phyloP scores from a whole-genome alignment of 2,329 filamentous ascomycete species.

The Juglanconis oblonga region DNA sequence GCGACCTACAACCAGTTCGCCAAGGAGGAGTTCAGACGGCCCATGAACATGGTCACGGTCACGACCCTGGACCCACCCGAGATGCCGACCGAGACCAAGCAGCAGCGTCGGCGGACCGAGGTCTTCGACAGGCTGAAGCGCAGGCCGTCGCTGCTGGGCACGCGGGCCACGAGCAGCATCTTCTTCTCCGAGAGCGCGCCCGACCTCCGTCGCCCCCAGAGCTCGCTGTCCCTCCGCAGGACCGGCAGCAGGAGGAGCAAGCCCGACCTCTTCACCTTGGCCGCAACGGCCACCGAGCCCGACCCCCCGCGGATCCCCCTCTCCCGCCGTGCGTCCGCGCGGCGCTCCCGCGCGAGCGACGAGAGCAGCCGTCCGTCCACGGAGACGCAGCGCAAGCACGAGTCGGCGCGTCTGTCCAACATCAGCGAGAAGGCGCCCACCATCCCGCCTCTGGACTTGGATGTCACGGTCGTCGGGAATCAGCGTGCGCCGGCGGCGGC shows the following conservation, averaged over 20 bases:
- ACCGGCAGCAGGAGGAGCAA: background rate
- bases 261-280: background rate
- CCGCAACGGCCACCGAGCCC: background rate
- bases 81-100: background rate
- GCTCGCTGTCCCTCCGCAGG: background rate
- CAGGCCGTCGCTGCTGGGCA: background rate
- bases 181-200: background rate
- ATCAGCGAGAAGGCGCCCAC: background rate
- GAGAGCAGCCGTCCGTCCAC: background rate
- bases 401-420: background rate
- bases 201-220: background rate
- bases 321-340: background rate
- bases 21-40: background rate
- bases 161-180: background rate
- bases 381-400: constrained; percentile 1
- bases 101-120: background rate
- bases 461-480: background rate
- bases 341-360: background rate
- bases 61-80: background rate
- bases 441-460: constrained; percentile 1
- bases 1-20: background rate
- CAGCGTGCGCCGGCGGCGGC: constrained; percentile 6
- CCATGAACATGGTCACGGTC: background rate
- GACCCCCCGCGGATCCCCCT: background rate
- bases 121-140: background rate